These are phyloP conservation scores for Trichoderma harzianum DNA, from an alignment of 2,329 filamentous ascomycete species.

Conservation along the genomic window DNA sequence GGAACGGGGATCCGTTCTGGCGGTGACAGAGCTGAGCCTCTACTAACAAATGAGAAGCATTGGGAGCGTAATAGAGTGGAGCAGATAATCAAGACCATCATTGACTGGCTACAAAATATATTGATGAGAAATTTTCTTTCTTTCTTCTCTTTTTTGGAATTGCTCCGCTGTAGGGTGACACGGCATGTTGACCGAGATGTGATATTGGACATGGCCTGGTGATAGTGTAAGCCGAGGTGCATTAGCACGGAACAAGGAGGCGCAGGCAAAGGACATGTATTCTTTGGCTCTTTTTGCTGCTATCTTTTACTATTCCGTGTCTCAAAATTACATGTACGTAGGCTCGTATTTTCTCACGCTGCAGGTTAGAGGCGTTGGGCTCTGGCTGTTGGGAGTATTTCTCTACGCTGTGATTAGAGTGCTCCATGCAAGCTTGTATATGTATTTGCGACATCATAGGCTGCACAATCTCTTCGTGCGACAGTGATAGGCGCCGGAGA, in stretches of 20 bases:
- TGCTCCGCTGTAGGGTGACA: neutral
- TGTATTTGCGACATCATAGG: neutral
- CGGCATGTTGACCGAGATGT: constrained; percentile 14
- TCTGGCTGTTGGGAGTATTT: neutral
- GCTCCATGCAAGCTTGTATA: neutral
- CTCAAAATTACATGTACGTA: neutral
- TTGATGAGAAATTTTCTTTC: neutral
- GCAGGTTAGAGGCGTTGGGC: neutral
- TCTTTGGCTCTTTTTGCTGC: neutral
- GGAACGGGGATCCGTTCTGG: neutral
- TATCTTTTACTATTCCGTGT: neutral
- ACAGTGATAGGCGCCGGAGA: neutral
- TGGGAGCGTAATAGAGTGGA: neutral
- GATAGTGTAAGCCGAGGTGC: constrained; percentile 5
- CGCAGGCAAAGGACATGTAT: neutral
- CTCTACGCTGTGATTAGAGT: neutral
- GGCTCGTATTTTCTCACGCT: neutral
- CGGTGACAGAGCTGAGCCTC: constrained; percentile 6
- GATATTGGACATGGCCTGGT: neutral
- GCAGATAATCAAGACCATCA: neutral
- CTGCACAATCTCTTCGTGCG: neutral
- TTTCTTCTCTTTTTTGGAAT: neutral
- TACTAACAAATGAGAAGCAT: neutral
- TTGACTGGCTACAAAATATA: neutral
- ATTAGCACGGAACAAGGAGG: neutral